Percentiles rank a stretch among this genome's conserved stretches.
phyloP scores from a whole-genome alignment of 768 basidiomycete species.

The Lanmaoa pseudosensibilis region DNA sequence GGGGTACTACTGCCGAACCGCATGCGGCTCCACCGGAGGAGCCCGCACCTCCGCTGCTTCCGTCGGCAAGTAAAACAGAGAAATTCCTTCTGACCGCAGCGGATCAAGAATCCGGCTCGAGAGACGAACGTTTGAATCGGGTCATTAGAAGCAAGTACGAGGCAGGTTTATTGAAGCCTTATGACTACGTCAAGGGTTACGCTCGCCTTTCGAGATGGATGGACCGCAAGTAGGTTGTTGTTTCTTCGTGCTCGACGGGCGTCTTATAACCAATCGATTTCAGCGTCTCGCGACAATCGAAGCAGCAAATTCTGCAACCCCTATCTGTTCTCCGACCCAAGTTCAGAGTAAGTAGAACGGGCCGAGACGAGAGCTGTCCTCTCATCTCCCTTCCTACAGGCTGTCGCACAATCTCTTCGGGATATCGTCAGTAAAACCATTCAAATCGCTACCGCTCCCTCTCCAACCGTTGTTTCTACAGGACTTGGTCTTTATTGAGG shows the following conservation, averaged over 20 bases:
- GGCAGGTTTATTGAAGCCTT: constrained; percentile 90
- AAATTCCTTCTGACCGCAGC: constrained; percentile 90
- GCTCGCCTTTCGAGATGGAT: constrained; percentile 91
- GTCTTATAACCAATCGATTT: background rate
- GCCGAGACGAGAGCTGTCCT: background rate
- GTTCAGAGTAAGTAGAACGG: constrained; percentile 60
- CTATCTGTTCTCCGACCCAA: constrained; percentile 82
- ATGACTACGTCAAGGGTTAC: constrained; percentile 96
- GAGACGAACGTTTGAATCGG: constrained; percentile 84
- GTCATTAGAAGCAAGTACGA: constrained; percentile 98
- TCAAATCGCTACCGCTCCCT: background rate
- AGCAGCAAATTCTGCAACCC: constrained; percentile 89
- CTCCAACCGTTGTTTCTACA: constrained; percentile 23
- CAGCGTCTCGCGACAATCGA: constrained; percentile 87
- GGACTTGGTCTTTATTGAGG: constrained; percentile 97
- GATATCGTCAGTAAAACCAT: constrained; percentile 57
- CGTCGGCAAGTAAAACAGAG: constrained; percentile 79
- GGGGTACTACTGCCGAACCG: constrained; percentile 23
- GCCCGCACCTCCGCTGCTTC: constrained; percentile 54
- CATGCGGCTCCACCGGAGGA: constrained; percentile 36
- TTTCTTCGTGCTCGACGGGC: background rate
- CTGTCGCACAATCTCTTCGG: constrained; percentile 79
- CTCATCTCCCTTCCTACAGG: constrained; percentile 37
- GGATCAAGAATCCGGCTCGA: constrained; percentile 87
- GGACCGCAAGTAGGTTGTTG: constrained; percentile 73